phyloP scores from a whole-genome alignment of 2,329 filamentous ascomycete genomes.

The Calonectria naviculata region DNA sequence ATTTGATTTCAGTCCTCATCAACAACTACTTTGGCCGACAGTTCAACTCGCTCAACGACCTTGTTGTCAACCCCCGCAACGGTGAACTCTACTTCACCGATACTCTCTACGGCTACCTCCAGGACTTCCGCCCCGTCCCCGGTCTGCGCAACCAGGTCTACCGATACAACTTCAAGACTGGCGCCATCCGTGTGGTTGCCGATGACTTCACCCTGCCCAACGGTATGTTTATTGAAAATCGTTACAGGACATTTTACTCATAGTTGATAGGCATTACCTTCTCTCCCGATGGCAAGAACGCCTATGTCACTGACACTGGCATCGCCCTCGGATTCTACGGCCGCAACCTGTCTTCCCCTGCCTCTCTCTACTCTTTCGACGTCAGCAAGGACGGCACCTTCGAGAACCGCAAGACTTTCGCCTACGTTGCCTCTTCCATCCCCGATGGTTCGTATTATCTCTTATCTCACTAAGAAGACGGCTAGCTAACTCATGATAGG shows the following conservation, averaged over 20 bases:
- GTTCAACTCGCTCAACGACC: constrained; percentile 71
- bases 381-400: constrained; percentile 58
- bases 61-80: constrained; percentile 62
- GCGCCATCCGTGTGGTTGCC: constrained; percentile 64
- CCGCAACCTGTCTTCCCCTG: constrained; percentile 51
- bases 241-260: background rate
- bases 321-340: constrained; percentile 54
- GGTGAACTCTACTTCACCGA: constrained; percentile 75
- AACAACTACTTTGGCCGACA: constrained; percentile 70
- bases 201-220: constrained; percentile 68
- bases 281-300: constrained; percentile 60
- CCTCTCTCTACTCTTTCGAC: constrained; percentile 55
- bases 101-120: constrained; percentile 67
- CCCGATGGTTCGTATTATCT: constrained; percentile 63
- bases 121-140: constrained; percentile 66
- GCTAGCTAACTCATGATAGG: constrained; percentile 44
- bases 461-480: background rate
- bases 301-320: constrained; percentile 70
- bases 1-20: constrained; percentile 53
- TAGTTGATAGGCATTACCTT: constrained; percentile 60
- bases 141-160: constrained; percentile 69
- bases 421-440: constrained; percentile 62
- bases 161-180: constrained; percentile 61
- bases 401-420: constrained; percentile 64
- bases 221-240: constrained; percentile 42